Evolutionary conservation across 331 rosid genomes (phyloP), one percentile per base, ranked within the genome.

Genomic region (Quercus phellos): DNA sequence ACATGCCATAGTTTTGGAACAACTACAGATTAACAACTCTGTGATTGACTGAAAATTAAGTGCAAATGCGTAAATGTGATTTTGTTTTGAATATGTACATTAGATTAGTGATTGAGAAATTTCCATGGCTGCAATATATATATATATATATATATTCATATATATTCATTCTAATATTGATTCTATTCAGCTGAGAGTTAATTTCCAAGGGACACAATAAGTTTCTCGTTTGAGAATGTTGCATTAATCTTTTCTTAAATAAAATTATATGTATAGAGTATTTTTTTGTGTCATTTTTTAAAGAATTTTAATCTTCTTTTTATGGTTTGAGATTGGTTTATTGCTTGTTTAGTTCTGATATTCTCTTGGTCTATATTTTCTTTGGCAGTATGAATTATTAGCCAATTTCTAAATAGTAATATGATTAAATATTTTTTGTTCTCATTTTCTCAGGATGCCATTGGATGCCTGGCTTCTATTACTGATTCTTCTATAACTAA

Each of bases 391-490:
- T 77, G n/a, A 32, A 35, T 12, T 46, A 75, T n/a, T 59, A 26
- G 56, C 50, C 34, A 19, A 35, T 71, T 30, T 19, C 72, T 34
- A 63, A 70, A 54, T 46, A 71, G 70, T 79, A 32, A 61, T 27
- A 29, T 9, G 51, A 66, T 77, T 60, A 24, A 38, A 21, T 70
- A 54, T 8, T 3, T 67, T 30, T 27, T n/a, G 59, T 51, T 78
- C 27, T 17, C 27, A 51, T 68, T 46, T 75, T 85, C 72, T 74
- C 87, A 94, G 99, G 92, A 86, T 83, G 92, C 97, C 59, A 87
- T 94, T 81, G 85, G 91, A 80, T 92, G 98, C 87, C 81, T 94
- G 85, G 97, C 96, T 78, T 90, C 94, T 22, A 84, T 94, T 67
- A 74, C 87, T 21, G 97, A 92, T 90, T 86, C 99, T 68, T 84